Base-by-base conservation (phyloP, 2,329 filamentous ascomycete genomes). In the Acephala macrosclerotiorum region DNA sequence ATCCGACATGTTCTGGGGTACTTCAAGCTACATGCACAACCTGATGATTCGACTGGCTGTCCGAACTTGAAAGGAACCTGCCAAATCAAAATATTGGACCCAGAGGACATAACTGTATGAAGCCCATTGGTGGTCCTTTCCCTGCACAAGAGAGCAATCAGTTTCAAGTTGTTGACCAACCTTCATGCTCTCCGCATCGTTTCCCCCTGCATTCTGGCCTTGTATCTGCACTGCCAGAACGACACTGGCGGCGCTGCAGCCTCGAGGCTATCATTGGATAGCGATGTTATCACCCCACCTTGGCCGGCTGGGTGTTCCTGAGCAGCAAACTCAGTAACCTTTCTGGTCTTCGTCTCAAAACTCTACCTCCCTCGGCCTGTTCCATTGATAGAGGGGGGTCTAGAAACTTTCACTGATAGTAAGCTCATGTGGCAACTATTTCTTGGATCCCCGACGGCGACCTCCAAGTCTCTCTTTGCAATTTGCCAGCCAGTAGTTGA, bases 41-140 rank as follows among this genome's bases (percentile, higher is more conserved):
- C 38, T 42, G 38, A 42, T 42, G 38, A 42, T 42, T 42, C 38
- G 38, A 42, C 38, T 42, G 38, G 38, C 18, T 42, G 38, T 42
- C 38, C 38, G 12, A 42, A 16, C 38, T 42, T n/a, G 38, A 42
- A 42, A n/a, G 14, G 3, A 42, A 14, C 12, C 38, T 16, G 12
- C 20, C 18, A 49, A 49, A 49, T 4, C 20, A 3, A 49, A 49
- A 49, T 4, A 25, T 18, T 49, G 8, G 8, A 25, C 45, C 20
- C 45, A 20, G 8, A 25, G 20, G 8, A 11, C 7, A 49, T 12
- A 11, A 5, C 20, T 5, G 18, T 22, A 22, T 9, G 6, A 3
- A 25, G 45, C 11, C 20, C n/a, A 49, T 20, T 49, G 2, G 8
- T 20, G 18, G 45, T 29, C 25, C 22, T 5, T 51, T 51, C 2